Base-by-base conservation (phyloP, 2,329 filamentous ascomycete species). In the Pseudopyrenochaeta lycopersici region DNA sequence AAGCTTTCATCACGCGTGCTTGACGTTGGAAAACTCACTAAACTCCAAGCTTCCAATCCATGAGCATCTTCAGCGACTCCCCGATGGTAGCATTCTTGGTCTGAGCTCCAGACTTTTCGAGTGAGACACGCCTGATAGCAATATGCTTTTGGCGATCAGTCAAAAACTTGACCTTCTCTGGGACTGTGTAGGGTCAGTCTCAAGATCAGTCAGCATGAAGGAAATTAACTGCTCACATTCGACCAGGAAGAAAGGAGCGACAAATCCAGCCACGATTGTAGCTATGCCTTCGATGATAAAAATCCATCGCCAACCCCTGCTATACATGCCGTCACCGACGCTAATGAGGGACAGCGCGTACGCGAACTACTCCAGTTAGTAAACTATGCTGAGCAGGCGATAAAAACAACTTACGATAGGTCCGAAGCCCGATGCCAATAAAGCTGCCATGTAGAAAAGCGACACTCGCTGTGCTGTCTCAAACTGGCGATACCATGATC, bases 281-380 rank as follows among this genome's bases (percentile, higher is more conserved):
- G 38, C 56, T 14, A 54, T 44, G 1, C 66, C 65, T 56, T 66
- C 64, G 12, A 68, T 58, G 35, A 67, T 64, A 49, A 66, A 67
- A 20, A 67, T 66, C 62, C 70, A 72, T 35, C 71, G 54, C 71
- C 72, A 73, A 6, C 71, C 71, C 27, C 62, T 57, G 3, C 50
- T 40, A 44, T 72, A 74, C 54, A 67, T 69, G 3, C 71, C 68
- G 42, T 72, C 57, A 1, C 71, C 72, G 3, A 73, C 68, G 10
- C 54, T 49, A 23, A 75, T 75, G 15, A 73, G 52, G 0, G 71
- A 72, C 5, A 75, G 41, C 3, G 61, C 68, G 39, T 74, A 74
- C 2, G 72, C 71, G 32, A 75, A 64, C 62, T 66, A 47, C 3
- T 1, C 6, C 1, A 15, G 4, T 32, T 27, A 62, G 49, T 53